phyloP scores from a whole-genome alignment of 305 asterid genomes.

The Solanum hybrid region DNA sequence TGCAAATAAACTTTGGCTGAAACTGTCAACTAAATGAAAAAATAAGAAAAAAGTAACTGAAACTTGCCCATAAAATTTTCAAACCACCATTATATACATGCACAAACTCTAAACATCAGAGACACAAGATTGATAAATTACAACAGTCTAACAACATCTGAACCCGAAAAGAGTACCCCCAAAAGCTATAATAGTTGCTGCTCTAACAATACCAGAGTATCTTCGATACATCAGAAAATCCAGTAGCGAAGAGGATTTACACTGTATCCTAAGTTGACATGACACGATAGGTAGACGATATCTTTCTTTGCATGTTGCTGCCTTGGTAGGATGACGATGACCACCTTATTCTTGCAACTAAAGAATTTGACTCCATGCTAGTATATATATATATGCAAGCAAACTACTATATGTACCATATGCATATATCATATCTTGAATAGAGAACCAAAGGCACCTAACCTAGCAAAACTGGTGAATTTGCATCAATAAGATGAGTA shows the following conservation, averaged over 20 bases:
- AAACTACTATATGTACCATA: not conserved
- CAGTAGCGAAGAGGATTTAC: not conserved
- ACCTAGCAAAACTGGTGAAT: conserved; percentile 68
- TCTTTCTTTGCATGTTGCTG: not conserved
- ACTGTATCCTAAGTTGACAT: not conserved
- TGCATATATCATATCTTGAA: not conserved
- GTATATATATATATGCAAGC: not conserved
- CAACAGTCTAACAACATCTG: not conserved
- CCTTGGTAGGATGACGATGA: not conserved
- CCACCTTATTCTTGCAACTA: not conserved
- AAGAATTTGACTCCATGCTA: not conserved
- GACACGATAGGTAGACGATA: not conserved
- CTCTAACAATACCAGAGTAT: not conserved
- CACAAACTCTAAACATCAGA: not conserved
- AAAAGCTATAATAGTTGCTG: not conserved
- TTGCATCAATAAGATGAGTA: conserved; percentile 1
- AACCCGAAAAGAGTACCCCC: not conserved
- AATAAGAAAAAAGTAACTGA: not conserved
- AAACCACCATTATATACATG: not conserved
- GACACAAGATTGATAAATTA: not conserved
- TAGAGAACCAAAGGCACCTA: conserved; percentile 12
- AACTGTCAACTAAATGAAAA: not conserved
- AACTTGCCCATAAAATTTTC: not conserved
- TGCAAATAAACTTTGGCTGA: not conserved
- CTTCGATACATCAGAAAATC: not conserved